Base-by-base conservation (phyloP, 108 stramenopile genomes). In the Skeletonema tropicum region DNA sequence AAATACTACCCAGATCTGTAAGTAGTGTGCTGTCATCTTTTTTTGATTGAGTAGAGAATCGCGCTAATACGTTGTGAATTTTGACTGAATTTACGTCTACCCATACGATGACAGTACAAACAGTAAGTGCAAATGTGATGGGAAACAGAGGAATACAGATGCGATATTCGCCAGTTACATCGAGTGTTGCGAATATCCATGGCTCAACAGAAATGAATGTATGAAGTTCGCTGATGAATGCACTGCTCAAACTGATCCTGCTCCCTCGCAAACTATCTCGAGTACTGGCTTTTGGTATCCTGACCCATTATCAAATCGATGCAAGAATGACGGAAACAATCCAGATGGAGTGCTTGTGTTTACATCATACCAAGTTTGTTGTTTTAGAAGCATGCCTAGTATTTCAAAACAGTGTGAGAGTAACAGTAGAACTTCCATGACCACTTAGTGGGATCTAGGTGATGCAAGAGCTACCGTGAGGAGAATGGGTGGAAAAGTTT, bases 241-340 rank as follows among this genome's bases (percentile, higher is more conserved):
- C 60, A 21, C 21, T 31, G 60, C 29, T 26, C n/a, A 14, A 26
- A 19, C 19, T 55, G 52, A 4, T 55, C 52, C 52, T 7, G 8
- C 19, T 61, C 33, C 31, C 14, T 61, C 60, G 3, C 15, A n/a
- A n/a, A 10, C 32, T 35, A 35, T 35, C 33, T 35, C 33, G 3
- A 32, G 59, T 32, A 2, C 14, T 33, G 60, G 0, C 33, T n/a
- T 39, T 23, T 25, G 64, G 64, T 39, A 64, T 66, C 74, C 74
- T 15, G 74, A 74, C 57, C 30, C 8, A 12, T 46, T 30, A 7
- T 26, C 30, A n/a, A 29, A 41, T 33, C 55, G 66, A 33, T 74
- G 74, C 65, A 66, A 66, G 29, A 59, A 74, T 66, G 74, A 74
- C 23, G 74, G 66, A 11, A 30, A 74, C 14, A 26, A 38, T 15